Conservation (phyloP, 441 rosid genomes). For the Erodium trifolium region DNA sequence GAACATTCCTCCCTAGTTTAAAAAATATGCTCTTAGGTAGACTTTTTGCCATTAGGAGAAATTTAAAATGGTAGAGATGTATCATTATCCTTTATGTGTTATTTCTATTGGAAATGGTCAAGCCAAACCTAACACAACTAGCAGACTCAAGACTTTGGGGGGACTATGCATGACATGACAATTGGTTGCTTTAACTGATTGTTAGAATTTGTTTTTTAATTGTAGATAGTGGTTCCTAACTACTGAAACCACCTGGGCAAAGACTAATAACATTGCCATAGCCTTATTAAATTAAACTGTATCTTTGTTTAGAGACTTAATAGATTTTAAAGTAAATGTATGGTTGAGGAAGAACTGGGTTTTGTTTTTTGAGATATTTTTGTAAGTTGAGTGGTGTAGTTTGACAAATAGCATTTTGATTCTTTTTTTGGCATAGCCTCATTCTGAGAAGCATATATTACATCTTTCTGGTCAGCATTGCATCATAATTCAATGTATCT, state of each 20-base stretch:
- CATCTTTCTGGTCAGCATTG: no score
- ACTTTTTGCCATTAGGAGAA: neutral
- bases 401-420: no score
- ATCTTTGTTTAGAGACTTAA: neutral
- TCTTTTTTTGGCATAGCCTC: no score
- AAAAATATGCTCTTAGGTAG: neutral
- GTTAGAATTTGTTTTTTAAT: neutral
- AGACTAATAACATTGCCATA: neutral
- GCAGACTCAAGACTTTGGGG: slow-evolving; percentile 23
- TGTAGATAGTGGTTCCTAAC: slow-evolving; percentile 10
- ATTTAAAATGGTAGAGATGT: neutral
- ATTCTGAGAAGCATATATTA: no score
- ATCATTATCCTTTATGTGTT: neutral
- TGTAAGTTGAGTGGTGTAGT: no score
- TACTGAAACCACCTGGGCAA: neutral
- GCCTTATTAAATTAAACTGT: neutral
- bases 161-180: slow-evolving; percentile 14
- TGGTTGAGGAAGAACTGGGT: no score
- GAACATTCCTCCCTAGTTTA: no score
- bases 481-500: no score
- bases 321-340: no score
- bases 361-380: no score
- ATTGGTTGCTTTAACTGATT: neutral
- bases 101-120: slow-evolving; percentile 14
- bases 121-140: slow-evolving; percentile 28